Evolutionary conservation across 2,329 filamentous ascomycete genomes (phyloP), one percentile per base, ranked within the genome.

Genomic region (Xylariaceae sp.): DNA sequence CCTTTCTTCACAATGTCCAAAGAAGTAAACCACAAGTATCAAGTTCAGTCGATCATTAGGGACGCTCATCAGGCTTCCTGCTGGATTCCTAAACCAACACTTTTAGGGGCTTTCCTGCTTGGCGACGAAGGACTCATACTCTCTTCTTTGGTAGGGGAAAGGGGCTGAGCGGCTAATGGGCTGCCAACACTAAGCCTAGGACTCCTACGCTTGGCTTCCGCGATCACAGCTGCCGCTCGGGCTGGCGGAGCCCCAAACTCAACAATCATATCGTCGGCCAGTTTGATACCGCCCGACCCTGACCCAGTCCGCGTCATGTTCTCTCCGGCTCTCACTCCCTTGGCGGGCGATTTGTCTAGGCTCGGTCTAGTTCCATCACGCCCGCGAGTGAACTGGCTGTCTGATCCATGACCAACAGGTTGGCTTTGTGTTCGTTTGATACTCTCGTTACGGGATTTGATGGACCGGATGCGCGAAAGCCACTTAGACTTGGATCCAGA

Each of bases 211-310:
- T 34, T 59, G 45, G 39, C 56, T 53, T 55, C 62, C 4, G 54
- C 62, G 11, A 57, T 39, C 4, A 53, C 44, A 30, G 53, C 59
- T 8, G 60, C 60, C 15, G 55, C 30, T 7, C 54, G 53, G 6
- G 56, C 45, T 10, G 59, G 48, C 18, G 64, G 62, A 2, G 65
- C 62, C 8, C 69, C 70, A 39, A 72, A 72, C 55, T 68, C 70
- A 34, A 72, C 66, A 1, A 71, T 57, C 5, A 58, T 62, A 2
- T 70, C 70, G 39, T 71, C 61, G 11, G 66, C 62, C 13, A 71
- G 64, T 37, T 65, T 61, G 45, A 72, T 62, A 1, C 70, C 71
- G 2, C 68, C 70, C 4, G 63, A 59, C 13, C 58, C 53, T 11
- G 70, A 70, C 13, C 61, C 66, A 0, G 68, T 65, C 8, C 68